Conservation (phyloP, 176 grass and related monocot genomes). For the Rhynchospora breviuscula region DNA sequence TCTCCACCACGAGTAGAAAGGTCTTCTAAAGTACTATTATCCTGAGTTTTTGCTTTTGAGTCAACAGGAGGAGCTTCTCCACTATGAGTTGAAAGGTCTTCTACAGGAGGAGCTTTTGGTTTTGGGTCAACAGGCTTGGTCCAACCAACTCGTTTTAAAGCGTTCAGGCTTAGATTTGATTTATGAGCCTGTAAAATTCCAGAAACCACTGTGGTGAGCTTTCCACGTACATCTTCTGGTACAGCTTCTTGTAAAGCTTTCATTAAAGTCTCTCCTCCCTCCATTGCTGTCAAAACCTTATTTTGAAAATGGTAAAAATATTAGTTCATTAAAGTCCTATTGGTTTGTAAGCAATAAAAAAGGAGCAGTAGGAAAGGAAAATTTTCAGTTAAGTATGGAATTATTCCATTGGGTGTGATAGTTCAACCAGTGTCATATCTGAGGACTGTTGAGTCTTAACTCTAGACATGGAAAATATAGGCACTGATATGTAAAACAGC, state of each 20-base stretch:
- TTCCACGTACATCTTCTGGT: slow-evolving; percentile 92
- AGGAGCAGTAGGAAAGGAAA: neutral
- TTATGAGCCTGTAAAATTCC: slow-evolving; percentile 67
- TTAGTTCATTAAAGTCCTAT: slow-evolving; percentile 18
- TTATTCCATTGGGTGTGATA: neutral
- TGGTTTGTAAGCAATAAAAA: neutral
- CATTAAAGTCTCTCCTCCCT: slow-evolving; percentile 70
- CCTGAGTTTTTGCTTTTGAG: slow-evolving; percentile 35
- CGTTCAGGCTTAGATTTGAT: slow-evolving; percentile 55
- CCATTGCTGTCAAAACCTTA: slow-evolving; percentile 82
- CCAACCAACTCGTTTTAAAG: slow-evolving; percentile 46
- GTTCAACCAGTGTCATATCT: neutral
- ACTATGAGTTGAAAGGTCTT: slow-evolving; percentile 21
- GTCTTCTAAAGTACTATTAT: slow-evolving; percentile 41
- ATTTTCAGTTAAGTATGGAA: neutral
- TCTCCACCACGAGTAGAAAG: neutral
- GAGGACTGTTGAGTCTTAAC: too few species aligned
- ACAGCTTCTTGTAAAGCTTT: slow-evolving; percentile 96
- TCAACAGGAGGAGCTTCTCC: slow-evolving; percentile 25
- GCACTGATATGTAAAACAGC: neutral
- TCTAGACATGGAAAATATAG: neutral
- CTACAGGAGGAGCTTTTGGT: slow-evolving; percentile 27
- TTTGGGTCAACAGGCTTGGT: slow-evolving; percentile 41
- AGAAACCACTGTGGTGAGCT: slow-evolving; percentile 53
- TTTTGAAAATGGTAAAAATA: slow-evolving; percentile 24